Evolutionary conservation across 306 rosid genomes (phyloP).

Genomic region (Ormosia emarginata): DNA sequence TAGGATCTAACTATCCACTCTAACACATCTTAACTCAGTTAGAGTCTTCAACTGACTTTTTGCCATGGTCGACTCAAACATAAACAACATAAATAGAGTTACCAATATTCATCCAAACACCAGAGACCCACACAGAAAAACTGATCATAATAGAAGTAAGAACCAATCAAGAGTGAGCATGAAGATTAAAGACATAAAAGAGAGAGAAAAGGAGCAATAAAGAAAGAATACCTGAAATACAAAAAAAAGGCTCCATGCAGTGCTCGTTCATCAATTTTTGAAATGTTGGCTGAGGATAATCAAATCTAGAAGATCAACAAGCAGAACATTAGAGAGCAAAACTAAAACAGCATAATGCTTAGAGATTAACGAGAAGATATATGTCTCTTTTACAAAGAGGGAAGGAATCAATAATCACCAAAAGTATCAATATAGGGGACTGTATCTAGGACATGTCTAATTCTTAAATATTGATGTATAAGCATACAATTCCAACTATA

Average conservation of each 20-base stretch:
- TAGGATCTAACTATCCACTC: too few species aligned
- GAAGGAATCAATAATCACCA: neutral
- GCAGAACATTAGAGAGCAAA: constrained; percentile 14
- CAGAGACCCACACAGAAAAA: constrained; percentile 98
- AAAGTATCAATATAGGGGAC: too few species aligned
- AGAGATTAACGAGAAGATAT: neutral
- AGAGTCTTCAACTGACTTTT: too few species aligned
- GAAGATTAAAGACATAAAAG: too few species aligned
- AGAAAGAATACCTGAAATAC: constrained; percentile 80
- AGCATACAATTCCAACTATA: neutral
- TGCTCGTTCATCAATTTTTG: constrained; percentile 93
- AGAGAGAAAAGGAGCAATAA: neutral
- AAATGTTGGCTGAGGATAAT: too few species aligned
- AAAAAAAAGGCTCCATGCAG: constrained; percentile 97
- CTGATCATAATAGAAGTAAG: constrained; percentile 35
- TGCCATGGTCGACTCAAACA: too few species aligned
- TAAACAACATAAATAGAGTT: too few species aligned
- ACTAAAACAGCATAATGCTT: constrained; percentile 5
- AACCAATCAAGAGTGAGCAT: too few species aligned
- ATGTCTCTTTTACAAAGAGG: neutral
- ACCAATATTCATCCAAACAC: too few species aligned
- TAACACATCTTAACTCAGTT: too few species aligned
- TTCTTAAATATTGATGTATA: neutral
- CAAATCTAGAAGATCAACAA: too few species aligned
- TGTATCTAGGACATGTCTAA: neutral